Evolutionary conservation across 169 alveolate genomes (phyloP).

Genomic region (Eimeria acervulina): DNA sequence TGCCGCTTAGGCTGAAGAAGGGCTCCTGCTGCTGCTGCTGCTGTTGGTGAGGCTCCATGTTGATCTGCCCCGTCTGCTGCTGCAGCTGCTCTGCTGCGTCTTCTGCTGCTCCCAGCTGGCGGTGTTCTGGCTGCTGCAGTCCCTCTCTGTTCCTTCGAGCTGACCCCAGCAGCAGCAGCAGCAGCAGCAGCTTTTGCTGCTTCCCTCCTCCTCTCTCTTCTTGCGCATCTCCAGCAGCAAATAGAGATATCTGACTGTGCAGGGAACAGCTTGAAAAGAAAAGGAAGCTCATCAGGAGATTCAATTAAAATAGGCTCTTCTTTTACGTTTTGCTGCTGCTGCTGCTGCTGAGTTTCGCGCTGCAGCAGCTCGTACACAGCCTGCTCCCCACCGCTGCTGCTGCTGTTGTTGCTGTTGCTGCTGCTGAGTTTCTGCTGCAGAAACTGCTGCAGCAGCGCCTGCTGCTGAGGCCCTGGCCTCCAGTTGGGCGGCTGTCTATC

Average conservation of each 20-base stretch:
- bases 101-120: not conserved
- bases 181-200: not conserved
- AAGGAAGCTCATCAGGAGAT: not conserved
- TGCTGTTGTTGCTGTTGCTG: conserved; percentile 23
- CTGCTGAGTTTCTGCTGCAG: conserved; percentile 1
- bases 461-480: conserved; percentile 36
- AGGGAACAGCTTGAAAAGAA: not conserved
- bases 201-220: not conserved
- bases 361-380: not conserved
- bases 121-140: not conserved
- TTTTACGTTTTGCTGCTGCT: not conserved
- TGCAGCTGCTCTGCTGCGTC: conserved; percentile 37
- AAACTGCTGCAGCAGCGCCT: not conserved
- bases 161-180: not conserved
- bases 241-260: not conserved
- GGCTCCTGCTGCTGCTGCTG: not conserved
- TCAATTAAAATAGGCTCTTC: not conserved
- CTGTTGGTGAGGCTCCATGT: not conserved
- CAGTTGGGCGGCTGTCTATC: conserved; percentile 33
- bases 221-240: not conserved
- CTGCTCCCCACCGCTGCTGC: not conserved
- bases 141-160: not conserved
- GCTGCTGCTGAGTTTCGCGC: not conserved
- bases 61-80: not conserved
- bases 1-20: not conserved